Evolutionary conservation across 371 early-diverging fungal genomes (phyloP), one percentile per base, ranked within the genome.

Genomic region (Lichtheimia ramosa): DNA sequence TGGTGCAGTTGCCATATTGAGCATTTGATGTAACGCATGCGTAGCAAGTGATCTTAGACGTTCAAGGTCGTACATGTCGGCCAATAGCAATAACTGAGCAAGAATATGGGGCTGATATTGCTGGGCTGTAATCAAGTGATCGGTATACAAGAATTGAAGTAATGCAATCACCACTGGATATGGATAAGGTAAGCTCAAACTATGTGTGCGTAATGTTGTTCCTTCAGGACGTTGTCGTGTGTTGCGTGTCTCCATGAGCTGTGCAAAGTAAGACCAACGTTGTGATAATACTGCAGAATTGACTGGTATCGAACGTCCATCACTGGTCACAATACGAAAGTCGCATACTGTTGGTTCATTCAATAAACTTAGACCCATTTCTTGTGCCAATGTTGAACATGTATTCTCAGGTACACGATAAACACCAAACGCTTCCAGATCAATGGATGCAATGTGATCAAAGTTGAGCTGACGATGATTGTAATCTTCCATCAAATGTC

Each of bases 401-500:
- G 75, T 74, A 3, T 75, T 23, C 43, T 71, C 74, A 1, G 83
- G 75, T 6, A 78, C 61, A 10, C 65, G 69, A 64, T 78, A 78
- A 8, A 84, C 74, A 14, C 89, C 90, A 60, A 90, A 78, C 0
- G 89, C 87, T 43, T 87, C 84, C 59, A 90, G 43, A 48, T 89
- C 86, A 5, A 90, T 80, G 18, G 77, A 73, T 24, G 85, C 79
- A 57, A 87, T 55, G 53, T 90, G 86, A 23, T 82, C 72, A 66
- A 85, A 90, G 64, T 85, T 87, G 52, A 84, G 71, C 34, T 82
- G 88, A 39, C 92, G 84, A 52, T 88, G 82, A 60, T 90, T 86
- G 67, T 92, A 92, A 68, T 92, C 92, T 24, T 88, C 85, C 5
- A 83, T 74, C 43, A 92, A 70, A 39, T 73, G 83, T 14, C 93